Percentiles rank a stretch among this genome's conserved stretches.
These are phyloP conservation scores for Diaporthe vexans DNA, from an alignment of 2,329 filamentous ascomycete genomes.

Conservation along the genomic window DNA sequence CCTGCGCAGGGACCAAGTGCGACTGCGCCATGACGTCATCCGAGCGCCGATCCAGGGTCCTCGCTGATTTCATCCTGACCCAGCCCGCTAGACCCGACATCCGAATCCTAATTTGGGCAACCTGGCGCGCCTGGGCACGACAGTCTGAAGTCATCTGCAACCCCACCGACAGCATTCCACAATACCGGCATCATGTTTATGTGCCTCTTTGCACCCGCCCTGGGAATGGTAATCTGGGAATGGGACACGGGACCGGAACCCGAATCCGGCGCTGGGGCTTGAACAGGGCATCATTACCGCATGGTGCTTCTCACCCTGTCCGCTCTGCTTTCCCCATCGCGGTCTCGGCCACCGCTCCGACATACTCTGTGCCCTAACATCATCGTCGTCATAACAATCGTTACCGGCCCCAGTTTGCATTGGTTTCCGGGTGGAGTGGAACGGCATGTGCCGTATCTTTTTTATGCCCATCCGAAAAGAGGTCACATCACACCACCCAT, in stretches of 20 bases:
- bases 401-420: background rate
- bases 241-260: background rate
- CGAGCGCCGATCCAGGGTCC: slow-evolving; percentile 21
- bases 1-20: slow-evolving; percentile 22
- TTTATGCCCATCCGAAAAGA: background rate
- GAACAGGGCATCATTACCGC: slow-evolving; percentile 11
- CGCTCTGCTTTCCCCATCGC: slow-evolving; percentile 13
- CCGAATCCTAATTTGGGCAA: slow-evolving; percentile 21
- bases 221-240: background rate
- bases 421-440: background rate
- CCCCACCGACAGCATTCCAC: slow-evolving; percentile 23
- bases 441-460: slow-evolving; percentile 3
- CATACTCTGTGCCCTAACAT: slow-evolving; percentile 1
- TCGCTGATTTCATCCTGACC: slow-evolving; percentile 28
- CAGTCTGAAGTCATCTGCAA: slow-evolving; percentile 39
- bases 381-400: slow-evolving; percentile 1
- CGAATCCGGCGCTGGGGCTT: background rate
- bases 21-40: slow-evolving; percentile 32
- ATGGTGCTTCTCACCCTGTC: slow-evolving; percentile 1
- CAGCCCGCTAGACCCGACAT: slow-evolving; percentile 31
- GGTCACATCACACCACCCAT: background rate
- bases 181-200: background rate
- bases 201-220: background rate
- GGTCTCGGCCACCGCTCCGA: slow-evolving; percentile 13
- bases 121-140: slow-evolving; percentile 10